Base-by-base conservation (phyloP, 164 flowering plant species). In the Tetrastigma voinierianum region DNA sequence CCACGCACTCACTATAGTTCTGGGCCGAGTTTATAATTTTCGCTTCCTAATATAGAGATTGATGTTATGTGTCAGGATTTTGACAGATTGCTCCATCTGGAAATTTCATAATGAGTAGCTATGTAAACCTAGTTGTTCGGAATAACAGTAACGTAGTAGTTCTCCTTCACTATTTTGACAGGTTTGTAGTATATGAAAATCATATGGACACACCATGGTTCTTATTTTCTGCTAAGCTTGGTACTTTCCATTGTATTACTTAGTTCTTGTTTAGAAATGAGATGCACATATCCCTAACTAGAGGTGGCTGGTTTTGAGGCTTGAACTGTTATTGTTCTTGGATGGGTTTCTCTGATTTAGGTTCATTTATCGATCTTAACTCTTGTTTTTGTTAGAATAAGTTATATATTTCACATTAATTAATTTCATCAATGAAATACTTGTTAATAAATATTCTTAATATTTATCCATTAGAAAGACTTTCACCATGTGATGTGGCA, bases 181-280 rank as follows among this genome's bases (percentile, higher is more conserved):
- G 98, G 98, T 90, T 4, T 51, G 62, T 62, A n/a, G 64, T 16
- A 19, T 53, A 15, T 13, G 18, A 43, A 24, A 10, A 11, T n/a
- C 20, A 11, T 3, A 11, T 17, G 3, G 7, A 6, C 40, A 32
- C 40, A 32, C 40, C 40, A 32, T 32, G 40, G 40, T 32, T 32
- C 40, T 32, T 32, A 32, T 32, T 32, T 32, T 7, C 40, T 32
- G 0, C 40, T 32, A 32, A 40, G n/a, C 61, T 20, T 66, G 14
- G 74, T 74, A 82, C 66, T 70, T 61, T 60, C 17, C 56, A 16
- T 80, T 74, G 71, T 77, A 65, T 72, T 71, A 54, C 72, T 72
- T 86, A 94, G 97, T 73, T 91, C 95, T 55, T 91, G 97, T 76
- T 86, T 91, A 78, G 97, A 95, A 76, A 91, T 97, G 99, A 92